Percentiles rank a stretch among this genome's conserved stretches.
These are phyloP conservation scores for Zopfia rhizophila DNA, from an alignment of 2,329 filamentous ascomycete species.

Conservation along the genomic window DNA sequence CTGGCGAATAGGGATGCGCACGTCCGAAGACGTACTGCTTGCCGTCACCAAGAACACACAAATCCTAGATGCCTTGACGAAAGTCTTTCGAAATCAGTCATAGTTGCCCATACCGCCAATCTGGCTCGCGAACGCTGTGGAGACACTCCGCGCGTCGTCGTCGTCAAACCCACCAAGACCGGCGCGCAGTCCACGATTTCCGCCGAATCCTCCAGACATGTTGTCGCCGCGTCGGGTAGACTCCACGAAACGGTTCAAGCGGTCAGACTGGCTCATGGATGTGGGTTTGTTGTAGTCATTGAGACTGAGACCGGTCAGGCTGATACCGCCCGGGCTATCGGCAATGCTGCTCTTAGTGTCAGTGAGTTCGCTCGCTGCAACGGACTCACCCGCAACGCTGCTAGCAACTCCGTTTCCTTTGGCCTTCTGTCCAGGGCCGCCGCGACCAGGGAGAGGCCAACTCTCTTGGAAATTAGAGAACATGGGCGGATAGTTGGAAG, in stretches of 20 bases:
- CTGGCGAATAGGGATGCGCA: too few relatives aligned
- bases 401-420: constrained; percentile 70
- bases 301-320: constrained; percentile 83
- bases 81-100: constrained; percentile 69
- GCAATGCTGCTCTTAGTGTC: constrained; percentile 83
- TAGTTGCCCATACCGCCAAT: constrained; percentile 76
- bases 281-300: constrained; percentile 76
- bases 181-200: constrained; percentile 53
- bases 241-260: constrained; percentile 94
- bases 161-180: constrained; percentile 69
- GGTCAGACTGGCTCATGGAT: constrained; percentile 84
- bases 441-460: constrained; percentile 86
- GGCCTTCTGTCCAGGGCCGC: constrained; percentile 71
- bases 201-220: constrained; percentile 46
- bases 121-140: constrained; percentile 96
- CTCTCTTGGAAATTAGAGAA: constrained; percentile 92
- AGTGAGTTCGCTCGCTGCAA: constrained; percentile 89
- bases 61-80: too few relatives aligned
- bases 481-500: constrained; percentile 89
- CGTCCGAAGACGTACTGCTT: too few relatives aligned
- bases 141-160: constrained; percentile 95
- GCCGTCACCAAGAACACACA: too few relatives aligned
- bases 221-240: constrained; percentile 74
- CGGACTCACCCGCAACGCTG: constrained; percentile 90
- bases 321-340: constrained; percentile 85